A percentile compares a stretch with the other conserved stretches of the same genome.
phyloP scores from a whole-genome alignment of 2,329 filamentous ascomycete species.

The Ceratocystiopsis sp. region DNA sequence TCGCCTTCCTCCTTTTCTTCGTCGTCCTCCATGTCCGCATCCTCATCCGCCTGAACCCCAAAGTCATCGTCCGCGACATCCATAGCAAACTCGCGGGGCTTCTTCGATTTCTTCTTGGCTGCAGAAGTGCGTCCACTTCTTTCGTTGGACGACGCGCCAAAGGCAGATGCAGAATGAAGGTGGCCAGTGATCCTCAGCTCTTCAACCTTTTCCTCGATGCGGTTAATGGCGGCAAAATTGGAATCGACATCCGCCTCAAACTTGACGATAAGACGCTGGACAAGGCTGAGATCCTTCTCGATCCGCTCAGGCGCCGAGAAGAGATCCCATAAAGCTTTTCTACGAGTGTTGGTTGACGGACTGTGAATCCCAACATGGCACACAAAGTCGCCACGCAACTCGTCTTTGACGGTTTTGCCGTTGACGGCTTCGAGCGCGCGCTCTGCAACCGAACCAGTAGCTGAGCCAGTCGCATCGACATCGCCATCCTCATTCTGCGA shows the following conservation, averaged over 20 bases:
- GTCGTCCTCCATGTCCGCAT: conserved; percentile 49
- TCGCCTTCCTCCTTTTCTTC: conserved; percentile 57
- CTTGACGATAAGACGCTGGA: conserved; percentile 65
- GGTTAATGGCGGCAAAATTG: conserved; percentile 57
- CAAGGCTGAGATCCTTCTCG: conserved; percentile 73
- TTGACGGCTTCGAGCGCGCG: conserved; percentile 90
- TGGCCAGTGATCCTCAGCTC: conserved; percentile 59
- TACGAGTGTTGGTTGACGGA: conserved; percentile 67
- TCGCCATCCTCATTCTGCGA: conserved; percentile 43
- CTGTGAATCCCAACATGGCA: conserved; percentile 95
- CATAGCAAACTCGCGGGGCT: conserved; percentile 38
- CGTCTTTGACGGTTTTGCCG: conserved; percentile 91
- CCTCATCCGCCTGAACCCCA: conserved; percentile 38
- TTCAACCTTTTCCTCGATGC: conserved; percentile 76
- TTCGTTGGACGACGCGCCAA: no score
- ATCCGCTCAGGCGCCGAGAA: conserved; percentile 91
- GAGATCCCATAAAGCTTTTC: conserved; percentile 92
- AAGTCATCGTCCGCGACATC: conserved; percentile 23
- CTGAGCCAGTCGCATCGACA: conserved; percentile 35
- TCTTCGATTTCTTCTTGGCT: conserved; percentile 32
- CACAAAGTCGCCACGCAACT: conserved; percentile 85
- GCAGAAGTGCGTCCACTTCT: no score
- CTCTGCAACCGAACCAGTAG: conserved; percentile 47
- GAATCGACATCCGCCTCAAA: conserved; percentile 72
- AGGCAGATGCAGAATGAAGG: conserved; percentile 32